These are phyloP conservation scores for Thraustochytrium striatum DNA, from an alignment of 352 stramenopile genomes.

Conservation along the genomic window DNA sequence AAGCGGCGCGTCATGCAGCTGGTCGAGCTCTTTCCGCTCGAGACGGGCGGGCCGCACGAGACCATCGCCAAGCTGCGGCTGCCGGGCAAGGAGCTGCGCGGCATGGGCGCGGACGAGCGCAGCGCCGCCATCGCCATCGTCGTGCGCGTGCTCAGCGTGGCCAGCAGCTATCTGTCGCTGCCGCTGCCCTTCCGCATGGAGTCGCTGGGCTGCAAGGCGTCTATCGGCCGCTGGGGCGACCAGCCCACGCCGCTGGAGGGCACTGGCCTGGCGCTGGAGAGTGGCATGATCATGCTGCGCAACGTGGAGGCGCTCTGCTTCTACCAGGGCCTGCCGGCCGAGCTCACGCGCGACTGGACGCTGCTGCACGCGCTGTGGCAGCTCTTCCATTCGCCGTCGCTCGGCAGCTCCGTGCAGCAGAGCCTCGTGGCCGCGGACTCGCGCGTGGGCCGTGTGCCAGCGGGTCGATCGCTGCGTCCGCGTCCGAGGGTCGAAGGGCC, in stretches of 20 bases:
- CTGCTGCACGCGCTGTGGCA: slow-evolving; percentile 34
- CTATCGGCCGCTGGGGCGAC: slow-evolving; percentile 23
- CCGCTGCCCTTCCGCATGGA: slow-evolving; percentile 33
- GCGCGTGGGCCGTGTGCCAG: slow-evolving; percentile 1
- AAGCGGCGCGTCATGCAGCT: slow-evolving; percentile 39
- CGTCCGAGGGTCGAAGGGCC: background rate
- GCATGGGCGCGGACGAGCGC: slow-evolving; percentile 5
- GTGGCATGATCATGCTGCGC: slow-evolving; percentile 38
- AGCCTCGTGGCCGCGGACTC: slow-evolving; percentile 24
- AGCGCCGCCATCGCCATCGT: slow-evolving; percentile 28
- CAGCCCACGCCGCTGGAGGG: background rate
- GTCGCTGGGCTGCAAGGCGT: slow-evolving; percentile 21
- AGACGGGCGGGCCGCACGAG: background rate
- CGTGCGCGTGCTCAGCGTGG: slow-evolving; percentile 19
- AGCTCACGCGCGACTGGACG: slow-evolving; percentile 11
- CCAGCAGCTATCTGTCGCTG: slow-evolving; percentile 26
- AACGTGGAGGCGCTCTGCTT: slow-evolving; percentile 45
- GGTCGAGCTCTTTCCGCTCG: slow-evolving; percentile 31
- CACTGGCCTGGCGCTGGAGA: background rate
- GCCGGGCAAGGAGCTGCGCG: background rate
- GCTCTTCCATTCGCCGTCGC: slow-evolving; percentile 34
- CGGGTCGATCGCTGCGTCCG: background rate
- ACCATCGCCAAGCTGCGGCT: slow-evolving; percentile 18
- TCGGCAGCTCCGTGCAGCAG: slow-evolving; percentile 14
- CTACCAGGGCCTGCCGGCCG: slow-evolving; percentile 37